Evolutionary conservation across 352 stramenopile genomes (phyloP), one percentile per base, ranked within the genome.

Genomic region (Sclerospora graminicola): DNA sequence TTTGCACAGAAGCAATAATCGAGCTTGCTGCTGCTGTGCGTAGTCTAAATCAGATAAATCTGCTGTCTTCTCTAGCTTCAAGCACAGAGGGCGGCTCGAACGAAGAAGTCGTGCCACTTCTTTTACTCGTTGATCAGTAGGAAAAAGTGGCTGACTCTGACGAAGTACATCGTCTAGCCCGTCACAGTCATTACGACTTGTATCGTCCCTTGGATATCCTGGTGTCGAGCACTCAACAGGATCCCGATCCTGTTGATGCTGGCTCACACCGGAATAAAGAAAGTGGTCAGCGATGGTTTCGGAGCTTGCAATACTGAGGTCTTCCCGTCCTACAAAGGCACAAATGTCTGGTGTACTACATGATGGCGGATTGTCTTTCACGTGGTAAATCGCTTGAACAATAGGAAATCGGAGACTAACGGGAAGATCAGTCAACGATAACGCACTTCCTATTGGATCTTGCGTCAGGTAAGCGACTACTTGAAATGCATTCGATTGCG

Each of bases 1-100:
- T 45, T 94, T 93, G 62, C 89, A 97, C 4, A 98, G 56, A 33
- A 98, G 54, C 8, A 97, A 57, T n/a, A 99, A 74, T 11, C 91
- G 87, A 23, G 82, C 63, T 81, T 99, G 95, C 57, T 98, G 97
- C 46, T 92, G 71, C 21, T 78, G 63, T 3, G 82, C 58, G 32
- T 76, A 84, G 38, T 89, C 76, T 21, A 84, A 63, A 24, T 90
- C 81, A 8, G 79, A 82, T 11, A 69, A 52, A 48, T 86, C 70
- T 7, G 69, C 46, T 0, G 49, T 64, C 41, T 85, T 87, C 30
- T 85, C 76, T 8, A 89, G 28, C 34, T 83, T 84, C 21, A 93
- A 35, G 37, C 70, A 89, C 6, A 88, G 43, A 16, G 73, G 76
- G 0, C 73, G 71, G 34, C 60, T 89, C 4, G 81, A 90, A 13